Evolutionary conservation across 352 stramenopile genomes (phyloP).

Genomic region (Lagenidium sp.): DNA sequence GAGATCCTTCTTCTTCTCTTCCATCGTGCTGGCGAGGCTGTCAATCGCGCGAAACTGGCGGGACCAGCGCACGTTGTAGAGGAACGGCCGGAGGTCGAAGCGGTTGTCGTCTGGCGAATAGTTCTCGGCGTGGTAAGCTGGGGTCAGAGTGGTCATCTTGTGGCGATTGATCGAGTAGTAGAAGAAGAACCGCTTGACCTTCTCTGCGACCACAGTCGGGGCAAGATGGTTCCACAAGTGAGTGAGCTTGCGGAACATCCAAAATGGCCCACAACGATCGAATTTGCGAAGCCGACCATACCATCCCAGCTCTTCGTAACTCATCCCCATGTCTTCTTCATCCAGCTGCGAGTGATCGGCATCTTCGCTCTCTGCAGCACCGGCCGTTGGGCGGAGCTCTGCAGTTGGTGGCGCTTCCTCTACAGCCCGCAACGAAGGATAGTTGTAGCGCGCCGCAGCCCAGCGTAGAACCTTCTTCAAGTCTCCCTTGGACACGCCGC

Average conservation of each 20-base stretch:
- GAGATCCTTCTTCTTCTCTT: conserved; percentile 67
- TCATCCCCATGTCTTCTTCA: conserved; percentile 99
- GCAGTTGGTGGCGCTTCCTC: conserved; percentile 93
- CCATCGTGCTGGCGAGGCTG: conserved; percentile 66
- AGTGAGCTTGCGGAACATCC: conserved; percentile 89
- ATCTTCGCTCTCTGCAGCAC: conserved; percentile 22
- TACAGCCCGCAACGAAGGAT: conserved; percentile 88
- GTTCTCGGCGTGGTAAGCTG: conserved; percentile 97
- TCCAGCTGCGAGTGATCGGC: conserved; percentile 92
- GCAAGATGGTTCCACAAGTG: conserved; percentile 85
- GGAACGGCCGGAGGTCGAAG: conserved; percentile 97
- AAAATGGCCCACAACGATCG: conserved; percentile 90
- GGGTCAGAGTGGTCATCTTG: conserved; percentile 99
- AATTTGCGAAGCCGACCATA: conserved; percentile 96
- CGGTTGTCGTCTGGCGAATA: conserved; percentile 99
- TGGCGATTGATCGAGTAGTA: conserved; percentile 98
- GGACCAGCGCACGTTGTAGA: conserved; percentile 95
- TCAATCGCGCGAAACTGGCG: conserved; percentile 96
- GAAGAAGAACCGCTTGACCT: conserved; percentile 97
- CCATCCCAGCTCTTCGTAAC: conserved; percentile 95
- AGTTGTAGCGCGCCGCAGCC: conserved; percentile 87
- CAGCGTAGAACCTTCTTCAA: conserved; percentile 96
- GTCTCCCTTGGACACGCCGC: conserved; percentile 93
- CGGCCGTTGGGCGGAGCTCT: conserved; percentile 90
- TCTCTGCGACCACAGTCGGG: conserved; percentile 66